These are phyloP conservation scores for Acmispon strigosus DNA, from an alignment of 306 rosid species.

Conservation along the genomic window DNA sequence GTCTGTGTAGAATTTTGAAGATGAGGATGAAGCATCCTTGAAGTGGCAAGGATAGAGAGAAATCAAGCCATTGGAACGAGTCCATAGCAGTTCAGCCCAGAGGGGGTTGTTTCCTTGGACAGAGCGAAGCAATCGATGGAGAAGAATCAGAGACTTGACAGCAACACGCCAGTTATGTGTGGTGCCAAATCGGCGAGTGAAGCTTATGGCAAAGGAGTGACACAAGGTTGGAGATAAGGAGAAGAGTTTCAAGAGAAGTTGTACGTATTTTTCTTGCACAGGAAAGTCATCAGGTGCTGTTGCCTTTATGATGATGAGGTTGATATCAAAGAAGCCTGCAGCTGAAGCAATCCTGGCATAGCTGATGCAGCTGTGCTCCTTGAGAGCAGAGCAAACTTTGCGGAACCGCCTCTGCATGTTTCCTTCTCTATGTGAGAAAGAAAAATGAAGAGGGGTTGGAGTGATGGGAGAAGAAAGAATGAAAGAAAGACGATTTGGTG, in stretches of 20 bases:
- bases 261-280: conserved; percentile 50
- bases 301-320: conserved; percentile 53
- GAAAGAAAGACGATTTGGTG: not conserved
- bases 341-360: conserved; percentile 65
- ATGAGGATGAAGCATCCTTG: conserved; percentile 22
- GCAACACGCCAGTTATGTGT: conserved; percentile 75
- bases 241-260: conserved; percentile 52
- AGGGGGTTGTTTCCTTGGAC: conserved; percentile 35
- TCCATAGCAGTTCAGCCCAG: conserved; percentile 42
- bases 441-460: not conserved
- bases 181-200: conserved; percentile 59
- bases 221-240: conserved; percentile 50
- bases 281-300: conserved; percentile 60
- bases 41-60: conserved; percentile 60
- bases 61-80: conserved; percentile 43
- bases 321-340: conserved; percentile 49
- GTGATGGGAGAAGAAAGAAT: not conserved
- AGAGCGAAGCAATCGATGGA: conserved; percentile 65
- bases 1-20: conserved; percentile 27
- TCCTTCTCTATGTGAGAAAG: not conserved
- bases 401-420: conserved; percentile 47
- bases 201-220: conserved; percentile 44
- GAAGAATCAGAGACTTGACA: conserved; percentile 71
- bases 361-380: conserved; percentile 44
- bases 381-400: conserved; percentile 38